Percentiles rank a stretch among this genome's conserved stretches.
Conservation (phyloP, 805 yeast species). For the Lipomyces chichibuensis region DNA sequence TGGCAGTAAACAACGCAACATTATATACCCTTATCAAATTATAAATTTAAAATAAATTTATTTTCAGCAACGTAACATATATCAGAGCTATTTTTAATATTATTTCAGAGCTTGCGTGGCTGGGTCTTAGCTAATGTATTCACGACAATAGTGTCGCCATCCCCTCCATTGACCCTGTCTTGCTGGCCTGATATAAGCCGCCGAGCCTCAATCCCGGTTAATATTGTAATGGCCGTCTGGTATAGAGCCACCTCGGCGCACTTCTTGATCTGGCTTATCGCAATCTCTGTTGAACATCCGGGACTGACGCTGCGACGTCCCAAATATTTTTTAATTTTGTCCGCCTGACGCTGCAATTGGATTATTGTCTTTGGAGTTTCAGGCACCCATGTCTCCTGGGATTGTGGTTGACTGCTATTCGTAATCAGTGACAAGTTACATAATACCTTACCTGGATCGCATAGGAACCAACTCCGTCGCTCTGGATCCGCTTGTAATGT, state of each 20-base stretch:
- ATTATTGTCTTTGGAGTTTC: too few relatives aligned
- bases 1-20: not conserved
- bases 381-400: not conserved
- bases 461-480: slow-evolving; percentile 1
- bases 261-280: too few relatives aligned
- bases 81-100: slow-evolving; percentile 1
- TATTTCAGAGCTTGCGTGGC: slow-evolving; percentile 3
- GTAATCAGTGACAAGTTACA: slow-evolving; percentile 3
- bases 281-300: too few relatives aligned
- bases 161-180: not conserved
- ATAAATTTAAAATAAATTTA: slow-evolving; percentile 2
- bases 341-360: too few relatives aligned
- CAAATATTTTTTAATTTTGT: too few relatives aligned
- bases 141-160: not conserved
- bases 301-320: too few relatives aligned
- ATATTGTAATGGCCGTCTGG: not conserved
- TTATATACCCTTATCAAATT: not conserved
- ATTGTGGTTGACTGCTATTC: not conserved
- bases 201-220: not conserved
- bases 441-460: not conserved
- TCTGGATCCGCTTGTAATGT: not conserved
- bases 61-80: slow-evolving; percentile 4
- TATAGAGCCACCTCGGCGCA: not conserved
- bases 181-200: not conserved
- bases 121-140: not conserved